Evolutionary conservation across 2,329 filamentous ascomycete species (phyloP).

Genomic region (Aspergillus nomiae): DNA sequence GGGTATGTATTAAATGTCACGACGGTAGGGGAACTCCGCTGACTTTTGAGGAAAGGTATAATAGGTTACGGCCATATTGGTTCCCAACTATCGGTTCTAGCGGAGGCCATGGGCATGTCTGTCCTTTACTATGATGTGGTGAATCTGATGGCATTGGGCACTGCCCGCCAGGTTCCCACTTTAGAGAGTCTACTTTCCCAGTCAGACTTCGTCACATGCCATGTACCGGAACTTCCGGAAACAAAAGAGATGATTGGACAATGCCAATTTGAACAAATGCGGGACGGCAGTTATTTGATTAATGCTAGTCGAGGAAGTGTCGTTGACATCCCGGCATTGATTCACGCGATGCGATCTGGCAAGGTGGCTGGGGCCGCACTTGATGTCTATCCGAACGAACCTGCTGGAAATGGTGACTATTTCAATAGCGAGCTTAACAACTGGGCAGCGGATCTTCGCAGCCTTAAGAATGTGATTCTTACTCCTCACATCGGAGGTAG

Average conservation of each 20-base stretch:
- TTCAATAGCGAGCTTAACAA: constrained; percentile 81
- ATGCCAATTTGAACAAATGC: constrained; percentile 82
- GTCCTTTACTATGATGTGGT: constrained; percentile 97
- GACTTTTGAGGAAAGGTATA: constrained; percentile 61
- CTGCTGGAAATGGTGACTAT: constrained; percentile 90
- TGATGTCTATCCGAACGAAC: constrained; percentile 94
- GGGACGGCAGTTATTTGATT: constrained; percentile 87
- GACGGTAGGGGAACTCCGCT: constrained; percentile 4
- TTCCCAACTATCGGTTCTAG: constrained; percentile 89
- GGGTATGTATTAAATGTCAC: constrained; percentile 51
- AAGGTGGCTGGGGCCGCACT: constrained; percentile 93
- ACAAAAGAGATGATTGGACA: constrained; percentile 90
- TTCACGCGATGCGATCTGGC: constrained; percentile 81
- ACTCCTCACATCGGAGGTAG: constrained; percentile 97
- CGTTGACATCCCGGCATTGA: constrained; percentile 88
- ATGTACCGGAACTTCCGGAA: constrained; percentile 91
- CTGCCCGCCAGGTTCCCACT: constrained; percentile 76
- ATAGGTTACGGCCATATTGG: constrained; percentile 98
- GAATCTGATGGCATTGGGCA: constrained; percentile 92
- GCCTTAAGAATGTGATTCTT: constrained; percentile 87
- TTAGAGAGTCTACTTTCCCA: constrained; percentile 74
- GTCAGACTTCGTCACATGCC: constrained; percentile 90
- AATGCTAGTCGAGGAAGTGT: constrained; percentile 94
- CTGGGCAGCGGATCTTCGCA: constrained; percentile 83
- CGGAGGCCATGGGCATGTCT: constrained; percentile 96